A percentile compares a stretch with the other conserved stretches of the same genome.
These are phyloP conservation scores for Tuber calosporum DNA, from an alignment of 495 filamentous ascomycete genomes.

Conservation along the genomic window DNA sequence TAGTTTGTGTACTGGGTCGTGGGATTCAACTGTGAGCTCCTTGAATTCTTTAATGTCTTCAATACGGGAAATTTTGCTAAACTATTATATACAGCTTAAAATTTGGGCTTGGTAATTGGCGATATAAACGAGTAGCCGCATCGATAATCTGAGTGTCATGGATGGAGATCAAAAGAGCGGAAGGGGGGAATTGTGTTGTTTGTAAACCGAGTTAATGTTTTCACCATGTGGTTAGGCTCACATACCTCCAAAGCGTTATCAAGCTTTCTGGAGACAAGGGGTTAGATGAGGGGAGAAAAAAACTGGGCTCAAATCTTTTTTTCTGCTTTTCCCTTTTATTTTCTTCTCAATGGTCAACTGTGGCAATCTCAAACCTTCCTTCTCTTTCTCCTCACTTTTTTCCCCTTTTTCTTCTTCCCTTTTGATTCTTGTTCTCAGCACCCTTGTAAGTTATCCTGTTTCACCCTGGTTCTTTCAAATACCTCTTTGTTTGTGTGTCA, in stretches of 20 bases:
- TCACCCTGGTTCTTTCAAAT: constrained; percentile 16
- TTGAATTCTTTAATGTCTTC: not conserved
- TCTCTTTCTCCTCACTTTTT: not conserved
- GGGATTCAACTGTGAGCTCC: constrained; percentile 89
- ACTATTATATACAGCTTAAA: constrained; percentile 32
- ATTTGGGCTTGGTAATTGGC: constrained; percentile 39
- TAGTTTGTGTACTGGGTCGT: constrained; percentile 98
- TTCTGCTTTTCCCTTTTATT: not conserved
- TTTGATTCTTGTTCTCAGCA: not conserved
- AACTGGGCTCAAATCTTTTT: not conserved
- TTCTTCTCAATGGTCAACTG: not conserved
- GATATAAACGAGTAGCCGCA: not conserved
- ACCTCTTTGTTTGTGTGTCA: constrained; percentile 26
- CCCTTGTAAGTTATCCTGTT: constrained; percentile 3
- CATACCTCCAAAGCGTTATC: not conserved
- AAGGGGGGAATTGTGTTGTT: not conserved
- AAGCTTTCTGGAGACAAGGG: not conserved
- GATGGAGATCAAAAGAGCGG: constrained; percentile 18
- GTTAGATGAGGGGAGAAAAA: not conserved
- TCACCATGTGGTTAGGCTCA: not conserved
- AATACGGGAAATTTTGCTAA: constrained; percentile 8
- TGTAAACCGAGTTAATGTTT: not conserved
- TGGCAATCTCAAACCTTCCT: not conserved
- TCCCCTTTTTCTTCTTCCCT: not conserved
- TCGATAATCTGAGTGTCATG: constrained; percentile 8